These are phyloP conservation scores for Dactylellina haptotyla DNA, from an alignment of 2,329 filamentous ascomycete genomes.

Conservation along the genomic window DNA sequence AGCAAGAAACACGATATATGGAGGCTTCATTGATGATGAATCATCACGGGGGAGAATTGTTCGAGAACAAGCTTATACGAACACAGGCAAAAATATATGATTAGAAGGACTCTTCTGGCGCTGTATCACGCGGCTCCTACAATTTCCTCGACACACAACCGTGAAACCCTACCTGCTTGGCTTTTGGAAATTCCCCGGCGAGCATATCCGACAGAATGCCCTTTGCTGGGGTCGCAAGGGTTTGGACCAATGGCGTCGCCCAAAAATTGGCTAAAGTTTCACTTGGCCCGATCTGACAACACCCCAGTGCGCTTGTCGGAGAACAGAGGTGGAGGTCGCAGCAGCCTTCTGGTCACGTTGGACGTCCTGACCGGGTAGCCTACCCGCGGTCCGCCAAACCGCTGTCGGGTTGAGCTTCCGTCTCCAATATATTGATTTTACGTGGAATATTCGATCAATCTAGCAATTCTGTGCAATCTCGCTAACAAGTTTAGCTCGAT, in stretches of 20 bases:
- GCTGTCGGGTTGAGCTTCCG: constrained; percentile 49
- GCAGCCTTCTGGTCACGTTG: constrained; percentile 32
- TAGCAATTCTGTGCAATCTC: background rate
- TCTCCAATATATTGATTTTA: constrained; percentile 43
- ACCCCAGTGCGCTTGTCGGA: constrained; percentile 30
- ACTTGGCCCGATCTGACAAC: constrained; percentile 45
- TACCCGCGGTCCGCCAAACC: constrained; percentile 50
- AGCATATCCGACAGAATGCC: constrained; percentile 32
- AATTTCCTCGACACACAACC: constrained; percentile 40
- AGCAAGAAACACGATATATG: background rate
- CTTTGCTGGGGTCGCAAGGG: background rate
- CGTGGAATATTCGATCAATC: background rate
- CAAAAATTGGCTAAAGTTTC: constrained; percentile 39
- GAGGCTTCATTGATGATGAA: background rate
- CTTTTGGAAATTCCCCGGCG: constrained; percentile 46
- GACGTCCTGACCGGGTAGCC: constrained; percentile 11
- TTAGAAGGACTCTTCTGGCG: background rate
- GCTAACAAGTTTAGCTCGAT: background rate
- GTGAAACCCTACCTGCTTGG: constrained; percentile 38
- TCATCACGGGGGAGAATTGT: background rate
- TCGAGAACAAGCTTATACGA: background rate
- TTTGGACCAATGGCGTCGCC: constrained; percentile 17
- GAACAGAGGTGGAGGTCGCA: constrained; percentile 30
- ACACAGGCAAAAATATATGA: background rate
- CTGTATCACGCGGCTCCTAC: constrained; percentile 17